Percentiles rank a stretch among this genome's conserved stretches.
Evolutionary conservation across 164 flowering plant species (phyloP).

Genomic region (Berberis vulgaris): DNA sequence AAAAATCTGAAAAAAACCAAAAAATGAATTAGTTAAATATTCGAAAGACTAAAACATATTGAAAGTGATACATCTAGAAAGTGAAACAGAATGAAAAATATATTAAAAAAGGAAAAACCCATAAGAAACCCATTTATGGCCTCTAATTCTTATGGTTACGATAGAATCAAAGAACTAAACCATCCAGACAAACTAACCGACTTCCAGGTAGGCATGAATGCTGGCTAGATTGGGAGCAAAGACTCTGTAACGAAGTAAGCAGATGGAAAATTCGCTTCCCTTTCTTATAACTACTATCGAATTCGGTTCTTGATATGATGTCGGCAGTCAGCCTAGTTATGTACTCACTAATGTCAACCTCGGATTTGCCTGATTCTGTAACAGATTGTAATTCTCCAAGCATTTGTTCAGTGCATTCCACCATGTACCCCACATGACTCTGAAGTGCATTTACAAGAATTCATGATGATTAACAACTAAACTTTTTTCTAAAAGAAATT

Average conservation of each 20-base stretch:
- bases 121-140: neutral
- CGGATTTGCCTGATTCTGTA: slow-evolving; percentile 36
- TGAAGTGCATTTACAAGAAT: slow-evolving; percentile 7
- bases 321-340: slow-evolving; percentile 70
- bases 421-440: slow-evolving; percentile 66
- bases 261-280: slow-evolving; percentile 74
- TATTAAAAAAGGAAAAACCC: neutral
- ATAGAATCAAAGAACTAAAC: neutral
- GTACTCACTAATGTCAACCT: slow-evolving; percentile 71
- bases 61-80: neutral
- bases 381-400: slow-evolving; percentile 33
- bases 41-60: neutral
- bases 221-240: slow-evolving; percentile 66
- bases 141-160: neutral
- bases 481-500: neutral
- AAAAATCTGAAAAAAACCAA: slow-evolving; percentile 41
- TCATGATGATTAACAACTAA: neutral
- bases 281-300: slow-evolving; percentile 67
- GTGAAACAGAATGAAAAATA: slow-evolving; percentile 1
- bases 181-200: slow-evolving; percentile 41
- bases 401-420: slow-evolving; percentile 67
- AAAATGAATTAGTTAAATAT: neutral
- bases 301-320: slow-evolving; percentile 79
- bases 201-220: slow-evolving; percentile 86
- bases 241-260: slow-evolving; percentile 53